Percentiles rank a stretch among this genome's conserved stretches.
These are phyloP conservation scores for Claviceps capensis DNA, from an alignment of 2,329 filamentous ascomycete species.

Conservation along the genomic window DNA sequence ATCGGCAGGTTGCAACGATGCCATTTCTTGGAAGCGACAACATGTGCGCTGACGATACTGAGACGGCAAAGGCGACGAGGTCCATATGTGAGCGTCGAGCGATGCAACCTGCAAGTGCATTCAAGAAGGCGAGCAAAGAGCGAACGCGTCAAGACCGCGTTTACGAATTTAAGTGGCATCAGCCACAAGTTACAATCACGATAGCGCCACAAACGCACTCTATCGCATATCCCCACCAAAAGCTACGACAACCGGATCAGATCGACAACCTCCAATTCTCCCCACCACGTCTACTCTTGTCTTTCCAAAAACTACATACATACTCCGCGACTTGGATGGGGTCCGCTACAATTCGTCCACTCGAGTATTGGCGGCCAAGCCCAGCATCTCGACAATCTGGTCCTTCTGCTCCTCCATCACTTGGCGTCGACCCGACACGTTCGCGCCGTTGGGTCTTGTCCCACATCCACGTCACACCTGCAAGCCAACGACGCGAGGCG, in stretches of 20 bases:
- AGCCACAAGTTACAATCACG: neutral
- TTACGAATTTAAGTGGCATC: neutral
- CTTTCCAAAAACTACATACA: neutral
- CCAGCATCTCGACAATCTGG: neutral
- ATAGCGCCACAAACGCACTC: neutral
- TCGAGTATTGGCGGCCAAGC: neutral
- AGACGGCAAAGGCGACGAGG: neutral
- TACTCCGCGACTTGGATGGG: constrained; percentile 1
- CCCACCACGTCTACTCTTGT: constrained; percentile 1
- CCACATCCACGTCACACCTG: neutral
- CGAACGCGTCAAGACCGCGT: constrained; percentile 2
- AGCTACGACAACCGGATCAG: constrained; percentile 1
- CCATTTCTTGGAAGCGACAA: constrained; percentile 12
- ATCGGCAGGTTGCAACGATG: constrained; percentile 13
- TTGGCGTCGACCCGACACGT: neutral
- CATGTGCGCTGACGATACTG: neutral
- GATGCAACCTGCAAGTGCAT: neutral
- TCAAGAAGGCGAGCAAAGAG: neutral
- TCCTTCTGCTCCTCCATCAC: neutral
- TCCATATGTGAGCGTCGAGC: neutral
- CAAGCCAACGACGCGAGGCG: neutral
- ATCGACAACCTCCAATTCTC: neutral
- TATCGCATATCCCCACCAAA: constrained; percentile 8
- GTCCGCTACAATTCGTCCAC: neutral
- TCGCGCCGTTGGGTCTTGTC: neutral